Percentiles rank a stretch among this genome's conserved stretches.
phyloP scores from a whole-genome alignment of 1,139 yeast genomes.

The Nakaseomyces sp. region DNA sequence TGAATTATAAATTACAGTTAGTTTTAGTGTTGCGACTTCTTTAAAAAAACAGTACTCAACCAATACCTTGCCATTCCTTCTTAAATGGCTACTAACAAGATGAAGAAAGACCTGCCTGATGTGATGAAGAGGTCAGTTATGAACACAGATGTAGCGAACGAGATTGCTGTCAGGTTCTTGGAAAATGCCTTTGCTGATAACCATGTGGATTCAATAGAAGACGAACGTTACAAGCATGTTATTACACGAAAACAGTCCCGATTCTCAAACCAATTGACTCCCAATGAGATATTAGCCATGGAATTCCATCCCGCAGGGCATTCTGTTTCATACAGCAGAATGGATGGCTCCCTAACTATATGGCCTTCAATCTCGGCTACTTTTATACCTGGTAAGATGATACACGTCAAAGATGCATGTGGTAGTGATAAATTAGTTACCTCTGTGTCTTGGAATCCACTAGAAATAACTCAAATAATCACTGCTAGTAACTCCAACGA shows the following conservation, averaged over 20 bases:
- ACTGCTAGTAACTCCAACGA: constrained; percentile 50
- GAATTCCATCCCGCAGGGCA: constrained; percentile 25
- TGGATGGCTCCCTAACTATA: constrained; percentile 28
- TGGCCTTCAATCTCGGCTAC: constrained; percentile 30
- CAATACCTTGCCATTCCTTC: no score
- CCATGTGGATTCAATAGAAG: constrained; percentile 19
- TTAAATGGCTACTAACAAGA: neutral
- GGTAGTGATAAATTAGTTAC: constrained; percentile 44
- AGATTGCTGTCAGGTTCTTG: constrained; percentile 11
- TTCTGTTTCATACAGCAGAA: constrained; percentile 24
- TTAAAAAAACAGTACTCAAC: no score
- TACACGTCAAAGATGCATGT: constrained; percentile 35
- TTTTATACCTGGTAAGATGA: constrained; percentile 13
- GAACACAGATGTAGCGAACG: constrained; percentile 11
- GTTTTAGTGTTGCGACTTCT: no score
- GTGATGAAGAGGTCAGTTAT: constrained; percentile 8
- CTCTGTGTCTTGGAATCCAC: constrained; percentile 54
- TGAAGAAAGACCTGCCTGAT: neutral
- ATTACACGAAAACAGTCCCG: constrained; percentile 19
- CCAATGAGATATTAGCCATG: constrained; percentile 20
- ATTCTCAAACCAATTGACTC: constrained; percentile 13
- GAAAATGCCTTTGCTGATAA: constrained; percentile 11
- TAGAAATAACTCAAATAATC: constrained; percentile 43
- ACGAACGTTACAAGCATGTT: constrained; percentile 20
- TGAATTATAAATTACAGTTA: no score